A percentile compares a stretch with the other conserved stretches of the same genome.
Evolutionary conservation across 1,284 basidiomycete species (phyloP).

Genomic region (Mycosarcoma maydis): DNA sequence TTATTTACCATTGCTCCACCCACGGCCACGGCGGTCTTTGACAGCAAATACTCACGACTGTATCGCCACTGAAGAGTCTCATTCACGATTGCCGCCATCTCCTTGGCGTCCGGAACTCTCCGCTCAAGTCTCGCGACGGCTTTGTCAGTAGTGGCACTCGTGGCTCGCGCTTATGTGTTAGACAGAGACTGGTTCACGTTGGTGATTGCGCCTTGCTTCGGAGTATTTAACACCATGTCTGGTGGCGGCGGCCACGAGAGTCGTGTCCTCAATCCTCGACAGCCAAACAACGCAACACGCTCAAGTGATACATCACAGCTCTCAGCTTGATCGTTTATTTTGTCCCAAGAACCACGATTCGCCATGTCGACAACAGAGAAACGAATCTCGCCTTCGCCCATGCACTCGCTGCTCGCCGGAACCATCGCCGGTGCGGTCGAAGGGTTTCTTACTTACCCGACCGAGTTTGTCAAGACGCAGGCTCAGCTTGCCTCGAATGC

Average conservation of each 20-base stretch:
- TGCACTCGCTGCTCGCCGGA: slow-evolving; percentile 72
- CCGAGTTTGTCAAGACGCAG: slow-evolving; percentile 83
- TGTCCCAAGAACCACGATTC: not conserved
- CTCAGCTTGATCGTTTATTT: not conserved
- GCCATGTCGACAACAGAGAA: slow-evolving; percentile 14
- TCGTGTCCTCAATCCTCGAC: too few species aligned
- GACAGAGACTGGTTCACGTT: too few species aligned
- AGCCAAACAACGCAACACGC: too few species aligned
- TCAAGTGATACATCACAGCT: too few species aligned
- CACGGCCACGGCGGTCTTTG: too few species aligned
- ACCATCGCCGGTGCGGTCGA: slow-evolving; percentile 90
- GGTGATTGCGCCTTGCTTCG: too few species aligned
- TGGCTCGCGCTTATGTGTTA: not conserved
- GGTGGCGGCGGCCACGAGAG: too few species aligned
- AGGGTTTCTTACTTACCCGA: slow-evolving; percentile 78
- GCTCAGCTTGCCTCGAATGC: slow-evolving; percentile 68
- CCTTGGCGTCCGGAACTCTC: not conserved
- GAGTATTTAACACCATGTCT: too few species aligned
- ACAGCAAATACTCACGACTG: too few species aligned
- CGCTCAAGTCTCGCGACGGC: not conserved
- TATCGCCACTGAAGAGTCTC: too few species aligned
- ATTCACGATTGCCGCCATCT: not conserved
- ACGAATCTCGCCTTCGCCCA: slow-evolving; percentile 15
- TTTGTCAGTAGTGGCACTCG: too few species aligned
- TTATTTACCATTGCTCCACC: too few species aligned